phyloP scores from a whole-genome alignment of 148 eudicot species.

The Arbutus unedo region DNA sequence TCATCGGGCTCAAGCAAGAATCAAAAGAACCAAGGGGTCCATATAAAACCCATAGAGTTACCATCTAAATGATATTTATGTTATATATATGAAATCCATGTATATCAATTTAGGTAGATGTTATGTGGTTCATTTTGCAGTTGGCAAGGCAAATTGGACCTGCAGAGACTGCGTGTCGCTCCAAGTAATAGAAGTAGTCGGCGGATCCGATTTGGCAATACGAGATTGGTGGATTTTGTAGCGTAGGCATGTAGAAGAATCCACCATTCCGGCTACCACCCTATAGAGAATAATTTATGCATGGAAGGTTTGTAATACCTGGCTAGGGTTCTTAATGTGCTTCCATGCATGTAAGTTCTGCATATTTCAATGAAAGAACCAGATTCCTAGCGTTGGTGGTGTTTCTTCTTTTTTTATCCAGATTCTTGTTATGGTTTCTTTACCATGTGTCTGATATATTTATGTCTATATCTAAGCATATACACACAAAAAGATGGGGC shows the following conservation, averaged over 20 bases:
- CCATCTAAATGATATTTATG: too few species aligned
- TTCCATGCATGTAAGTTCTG: conserved; percentile 7
- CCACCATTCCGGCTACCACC: background rate
- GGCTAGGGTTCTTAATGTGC: background rate
- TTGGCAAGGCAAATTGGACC: conserved; percentile 85
- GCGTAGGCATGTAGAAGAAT: background rate
- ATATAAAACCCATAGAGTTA: too few species aligned
- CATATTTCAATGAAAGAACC: conserved; percentile 9
- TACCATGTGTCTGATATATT: background rate
- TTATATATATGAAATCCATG: background rate
- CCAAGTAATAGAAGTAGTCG: conserved; percentile 18
- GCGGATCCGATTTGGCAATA: conserved; percentile 2
- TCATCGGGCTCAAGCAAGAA: too few species aligned
- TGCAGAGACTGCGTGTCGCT: conserved; percentile 44
- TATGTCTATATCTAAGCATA: background rate
- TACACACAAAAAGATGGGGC: background rate
- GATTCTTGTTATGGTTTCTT: conserved; percentile 1
- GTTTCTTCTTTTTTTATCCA: background rate
- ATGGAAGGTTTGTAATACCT: background rate
- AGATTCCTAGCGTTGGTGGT: background rate
- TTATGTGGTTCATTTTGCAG: conserved; percentile 29
- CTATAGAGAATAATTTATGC: conserved; percentile 9
- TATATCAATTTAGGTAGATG: background rate
- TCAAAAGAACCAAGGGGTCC: too few species aligned
- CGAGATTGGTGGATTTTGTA: conserved; percentile 10